Evolutionary conservation across 352 stramenopile species (phyloP), one percentile per base, ranked within the genome.

Genomic region (Discostella stelligera): DNA sequence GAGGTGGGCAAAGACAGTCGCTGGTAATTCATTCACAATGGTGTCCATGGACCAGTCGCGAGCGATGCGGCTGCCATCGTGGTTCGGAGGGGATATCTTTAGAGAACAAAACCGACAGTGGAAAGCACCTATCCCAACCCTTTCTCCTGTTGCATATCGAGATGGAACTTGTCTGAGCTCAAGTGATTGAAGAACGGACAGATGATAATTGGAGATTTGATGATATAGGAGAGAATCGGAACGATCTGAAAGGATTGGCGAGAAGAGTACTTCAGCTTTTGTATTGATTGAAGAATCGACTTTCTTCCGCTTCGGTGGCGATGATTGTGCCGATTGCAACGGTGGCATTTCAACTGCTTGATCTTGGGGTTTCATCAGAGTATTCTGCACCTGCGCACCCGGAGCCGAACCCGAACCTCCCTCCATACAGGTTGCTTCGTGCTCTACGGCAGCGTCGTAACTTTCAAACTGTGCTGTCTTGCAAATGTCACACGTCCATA

Each of bases 401-500:
- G 30, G 25, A 14, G 27, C 11, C 16, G 44, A 54, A 18, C 5
- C 27, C 49, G 20, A 52, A 58, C 30, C 14, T 37, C 16, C 53
- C 23, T 46, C 48, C 23, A n/a, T 52, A 44, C 66, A 74, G 6
- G n/a, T 54, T 20, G 56, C 59, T 66, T 74, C 66, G 48, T 74
- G 66, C 23, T 61, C 48, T 21, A 50, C 55, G 4, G 66, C 66
- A 14, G 54, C 55, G 20, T 67, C 56, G 20, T 30, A 74, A 11
- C 37, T 67, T 16, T 66, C 18, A 11, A 74, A 74, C 39, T 74
- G 44, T 18, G 16, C 21, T 25, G 53, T 18, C n/a, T 74, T 61
- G 27, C 66, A 74, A n/a, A 74, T 54, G 44, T 74, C 66, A 59
- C 65, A 73, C 9, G 53, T 66, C 60, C 60, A 67, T 13, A 67